Conservation (phyloP, 2,329 filamentous ascomycete genomes). For the Penicillium hordei region DNA sequence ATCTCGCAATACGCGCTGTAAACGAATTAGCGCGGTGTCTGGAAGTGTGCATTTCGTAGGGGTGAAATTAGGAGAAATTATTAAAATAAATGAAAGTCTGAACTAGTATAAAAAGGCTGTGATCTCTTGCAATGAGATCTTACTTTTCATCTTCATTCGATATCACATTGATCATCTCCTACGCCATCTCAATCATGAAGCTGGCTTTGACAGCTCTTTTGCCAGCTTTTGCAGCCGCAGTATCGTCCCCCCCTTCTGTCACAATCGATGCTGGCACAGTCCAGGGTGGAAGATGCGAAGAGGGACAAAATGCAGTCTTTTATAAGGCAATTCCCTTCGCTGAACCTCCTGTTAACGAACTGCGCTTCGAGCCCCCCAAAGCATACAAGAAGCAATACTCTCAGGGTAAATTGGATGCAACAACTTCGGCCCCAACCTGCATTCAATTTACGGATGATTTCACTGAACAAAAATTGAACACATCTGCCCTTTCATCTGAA, state of each 20-base stretch:
- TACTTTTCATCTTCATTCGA: not conserved
- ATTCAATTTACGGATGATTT: slow-evolving; percentile 18
- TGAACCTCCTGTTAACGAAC: slow-evolving; percentile 19
- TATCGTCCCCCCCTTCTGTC: slow-evolving; percentile 14
- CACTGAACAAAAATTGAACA: not conserved
- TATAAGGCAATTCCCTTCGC: slow-evolving; percentile 24
- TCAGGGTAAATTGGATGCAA: slow-evolving; percentile 18
- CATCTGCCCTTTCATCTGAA: slow-evolving; percentile 12
- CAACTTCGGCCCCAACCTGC: slow-evolving; percentile 14
- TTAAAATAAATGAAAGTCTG: not conserved
- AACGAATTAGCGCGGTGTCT: no score
- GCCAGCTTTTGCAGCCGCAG: slow-evolving; percentile 10
- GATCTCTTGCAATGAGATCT: not conserved
- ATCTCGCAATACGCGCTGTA: no score
- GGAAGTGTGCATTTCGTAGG: no score
- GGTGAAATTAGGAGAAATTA: no score
- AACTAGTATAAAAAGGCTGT: not conserved
- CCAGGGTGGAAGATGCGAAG: slow-evolving; percentile 18
- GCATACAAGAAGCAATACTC: slow-evolving; percentile 18
- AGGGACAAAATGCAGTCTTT: slow-evolving; percentile 16
- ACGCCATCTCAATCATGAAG: slow-evolving; percentile 3
- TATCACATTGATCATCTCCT: not conserved
- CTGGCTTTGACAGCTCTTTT: slow-evolving; percentile 10
- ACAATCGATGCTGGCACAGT: slow-evolving; percentile 22
- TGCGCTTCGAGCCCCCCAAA: slow-evolving; percentile 24